Evolutionary conservation across 2,329 filamentous ascomycete genomes (phyloP), one percentile per base, ranked within the genome.

Genomic region (Calonectria ilicicola): DNA sequence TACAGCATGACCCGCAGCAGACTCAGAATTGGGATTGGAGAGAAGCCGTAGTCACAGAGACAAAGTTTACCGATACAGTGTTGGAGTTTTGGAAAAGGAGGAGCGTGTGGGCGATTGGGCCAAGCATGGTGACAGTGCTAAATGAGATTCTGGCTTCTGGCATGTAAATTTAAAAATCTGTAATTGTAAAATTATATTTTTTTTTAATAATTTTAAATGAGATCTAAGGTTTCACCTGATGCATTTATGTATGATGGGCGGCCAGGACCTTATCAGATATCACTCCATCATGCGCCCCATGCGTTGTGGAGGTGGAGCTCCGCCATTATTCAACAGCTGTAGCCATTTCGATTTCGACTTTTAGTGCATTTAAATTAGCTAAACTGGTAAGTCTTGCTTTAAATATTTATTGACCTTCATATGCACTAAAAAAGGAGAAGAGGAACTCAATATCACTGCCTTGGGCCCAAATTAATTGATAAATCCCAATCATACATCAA

Each of bases 71-170:
- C 2, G 51, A 62, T 29, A 19, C 51, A 2, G 38, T 71, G 21
- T 29, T 67, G n/a, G 40, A 35, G 46, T 71, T 71, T 27, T 71
- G 69, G 69, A 67, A 63, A 46, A 65, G 27, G 8, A 62, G 69
- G 17, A 47, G 32, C 15, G 69, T 67, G 21, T 71, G 69, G 69
- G 69, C 69, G 14, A 62, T 71, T n/a, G 69, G 69, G 15, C 53
- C 69, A 8, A 53, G 46, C 26, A 71, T 71, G 69, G 44, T 40
- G 9, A 67, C 69, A 7, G 64, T 71, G 1, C 6, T 71, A 8
- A 65, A 67, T 21, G 69, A 71, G 49, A 58, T 58, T 15, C 12
- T 58, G 29, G 21, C 53, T 38, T 58, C 53, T 1, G 53, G 53
- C 6, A 23, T 58, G n/a, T 58, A 58, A 26, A 40, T 56, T 21